Conservation (phyloP, 768 basidiomycete genomes). For the Rhodotorula paludigena region DNA sequence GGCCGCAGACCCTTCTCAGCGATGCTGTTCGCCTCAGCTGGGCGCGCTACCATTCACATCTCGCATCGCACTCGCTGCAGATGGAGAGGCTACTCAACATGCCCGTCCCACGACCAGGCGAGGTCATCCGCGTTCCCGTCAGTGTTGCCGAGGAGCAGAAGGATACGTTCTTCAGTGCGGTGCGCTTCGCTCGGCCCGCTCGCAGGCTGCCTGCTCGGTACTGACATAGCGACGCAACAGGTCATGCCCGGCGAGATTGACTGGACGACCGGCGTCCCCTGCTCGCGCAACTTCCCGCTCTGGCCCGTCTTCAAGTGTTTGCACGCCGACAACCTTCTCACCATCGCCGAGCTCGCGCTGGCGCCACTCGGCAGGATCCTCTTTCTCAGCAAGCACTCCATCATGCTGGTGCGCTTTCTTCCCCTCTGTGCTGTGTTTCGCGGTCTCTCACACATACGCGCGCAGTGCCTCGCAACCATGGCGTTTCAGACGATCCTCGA, state of each 20-base stretch:
- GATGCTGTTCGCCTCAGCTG: conserved; percentile 93
- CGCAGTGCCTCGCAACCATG: conserved; percentile 14
- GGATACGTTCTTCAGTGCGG: conserved; percentile 16
- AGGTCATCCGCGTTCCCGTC: conserved; percentile 38
- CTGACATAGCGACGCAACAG: conserved; percentile 26
- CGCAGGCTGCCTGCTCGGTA: not conserved
- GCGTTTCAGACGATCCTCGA: conserved; percentile 89
- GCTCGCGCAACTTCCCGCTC: conserved; percentile 59
- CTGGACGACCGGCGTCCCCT: not conserved
- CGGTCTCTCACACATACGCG: too few species aligned
- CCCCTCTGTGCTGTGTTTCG: too few species aligned
- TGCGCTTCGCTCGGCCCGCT: not conserved
- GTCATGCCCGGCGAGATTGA: conserved; percentile 42
- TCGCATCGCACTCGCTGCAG: conserved; percentile 24
- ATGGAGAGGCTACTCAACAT: conserved; percentile 44
- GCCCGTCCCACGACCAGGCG: conserved; percentile 44
- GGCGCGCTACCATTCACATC: conserved; percentile 56
- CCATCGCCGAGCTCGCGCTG: conserved; percentile 76
- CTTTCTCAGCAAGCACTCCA: conserved; percentile 81
- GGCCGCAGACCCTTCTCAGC: conserved; percentile 66
- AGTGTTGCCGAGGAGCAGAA: conserved; percentile 21
- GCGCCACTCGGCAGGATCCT: conserved; percentile 79
- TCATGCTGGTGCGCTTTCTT: conserved; percentile 62
- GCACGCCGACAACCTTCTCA: conserved; percentile 87
- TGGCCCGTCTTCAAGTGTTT: conserved; percentile 93